Percentiles rank a stretch among this genome's conserved stretches.
These are phyloP conservation scores for Perkinsela sp. DNA, from an alignment of 208 protist genomes.

Conservation along the genomic window DNA sequence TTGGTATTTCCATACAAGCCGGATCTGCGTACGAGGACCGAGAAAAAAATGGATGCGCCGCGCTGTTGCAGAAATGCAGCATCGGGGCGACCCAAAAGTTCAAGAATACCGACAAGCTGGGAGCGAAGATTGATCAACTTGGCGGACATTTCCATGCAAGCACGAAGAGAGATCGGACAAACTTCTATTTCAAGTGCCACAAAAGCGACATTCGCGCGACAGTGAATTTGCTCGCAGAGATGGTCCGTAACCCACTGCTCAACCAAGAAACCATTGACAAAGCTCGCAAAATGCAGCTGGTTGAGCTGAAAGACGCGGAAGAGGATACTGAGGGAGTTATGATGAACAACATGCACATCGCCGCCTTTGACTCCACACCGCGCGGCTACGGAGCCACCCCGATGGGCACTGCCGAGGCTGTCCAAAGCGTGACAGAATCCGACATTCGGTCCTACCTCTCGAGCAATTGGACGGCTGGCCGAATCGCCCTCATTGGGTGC, in stretches of 20 bases:
- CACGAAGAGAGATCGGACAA: not conserved
- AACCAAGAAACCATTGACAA: conserved; percentile 1
- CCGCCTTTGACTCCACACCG: conserved; percentile 3
- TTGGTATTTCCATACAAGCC: conserved; percentile 1
- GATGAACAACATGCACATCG: conserved; percentile 2
- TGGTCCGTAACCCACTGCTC: conserved; percentile 1
- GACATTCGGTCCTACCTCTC: not conserved
- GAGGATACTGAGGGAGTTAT: not conserved
- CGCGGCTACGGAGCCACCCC: conserved; percentile 1
- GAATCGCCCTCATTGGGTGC: conserved; percentile 1
- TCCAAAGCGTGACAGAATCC: not conserved
- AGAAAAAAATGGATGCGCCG: conserved; percentile 1
- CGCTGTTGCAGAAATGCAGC: conserved; percentile 3
- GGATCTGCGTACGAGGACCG: conserved; percentile 2
- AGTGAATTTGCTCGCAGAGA: conserved; percentile 1
- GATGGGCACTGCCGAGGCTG: not conserved
- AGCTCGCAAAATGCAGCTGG: not conserved
- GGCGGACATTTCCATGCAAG: conserved; percentile 2
- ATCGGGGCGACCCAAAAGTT: not conserved
- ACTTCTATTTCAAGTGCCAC: conserved; percentile 4
- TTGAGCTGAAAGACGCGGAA: conserved; percentile 3
- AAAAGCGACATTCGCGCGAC: conserved; percentile 1
- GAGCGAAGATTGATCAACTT: not conserved
- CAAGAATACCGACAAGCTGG: not conserved
- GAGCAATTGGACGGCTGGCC: not conserved